Conservation (phyloP, 306 rosid genomes). For the Pueraria montana region DNA sequence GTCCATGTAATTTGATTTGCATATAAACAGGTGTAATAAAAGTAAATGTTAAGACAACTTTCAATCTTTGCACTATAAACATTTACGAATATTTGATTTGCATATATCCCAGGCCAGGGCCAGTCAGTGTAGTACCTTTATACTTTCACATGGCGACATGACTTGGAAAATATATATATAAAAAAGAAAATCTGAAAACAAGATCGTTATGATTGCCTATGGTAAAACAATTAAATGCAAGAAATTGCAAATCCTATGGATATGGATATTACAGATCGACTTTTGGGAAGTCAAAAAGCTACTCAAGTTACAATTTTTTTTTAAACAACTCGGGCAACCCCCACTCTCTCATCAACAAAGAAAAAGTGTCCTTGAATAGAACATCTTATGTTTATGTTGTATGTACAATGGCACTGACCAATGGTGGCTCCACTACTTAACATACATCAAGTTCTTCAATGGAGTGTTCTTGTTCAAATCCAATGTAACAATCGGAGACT, state of each 20-base stretch:
- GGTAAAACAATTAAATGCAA: not conserved
- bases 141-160: not conserved
- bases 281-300: not conserved
- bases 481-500: constrained; percentile 94
- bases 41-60: not conserved
- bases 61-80: not conserved
- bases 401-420: not conserved
- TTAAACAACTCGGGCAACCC: not conserved
- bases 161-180: not conserved
- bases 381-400: not conserved
- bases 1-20: too few relatives aligned
- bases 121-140: not conserved
- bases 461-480: constrained; percentile 83
- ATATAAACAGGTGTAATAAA: too few relatives aligned
- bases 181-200: not conserved
- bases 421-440: not conserved
- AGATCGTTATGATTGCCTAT: not conserved
- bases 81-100: not conserved
- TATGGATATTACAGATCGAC: not conserved
- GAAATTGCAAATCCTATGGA: not conserved
- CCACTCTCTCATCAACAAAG: not conserved
- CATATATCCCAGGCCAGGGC: not conserved
- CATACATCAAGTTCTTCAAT: constrained; percentile 48
- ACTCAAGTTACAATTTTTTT: not conserved
- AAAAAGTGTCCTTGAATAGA: not conserved